A percentile compares a stretch with the other conserved stretches of the same genome.
These are phyloP conservation scores for Gaeumannomyces tritici DNA, from an alignment of 2,329 filamentous ascomycete genomes.

Conservation along the genomic window DNA sequence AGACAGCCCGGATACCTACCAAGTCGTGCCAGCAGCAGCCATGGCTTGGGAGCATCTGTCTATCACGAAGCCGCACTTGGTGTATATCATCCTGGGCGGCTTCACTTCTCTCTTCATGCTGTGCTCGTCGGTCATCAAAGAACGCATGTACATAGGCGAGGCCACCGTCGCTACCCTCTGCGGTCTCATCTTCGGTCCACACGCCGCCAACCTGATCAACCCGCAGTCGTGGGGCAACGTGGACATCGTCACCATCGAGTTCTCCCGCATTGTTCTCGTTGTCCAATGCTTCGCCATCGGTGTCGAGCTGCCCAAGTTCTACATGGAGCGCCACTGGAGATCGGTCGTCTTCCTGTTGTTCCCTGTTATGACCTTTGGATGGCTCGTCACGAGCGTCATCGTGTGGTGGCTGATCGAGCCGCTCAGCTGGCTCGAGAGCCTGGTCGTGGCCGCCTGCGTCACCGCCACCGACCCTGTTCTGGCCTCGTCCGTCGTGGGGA, in stretches of 20 bases:
- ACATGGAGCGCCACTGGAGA: constrained; percentile 97
- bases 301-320: constrained; percentile 82
- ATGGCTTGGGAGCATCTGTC: constrained; percentile 77
- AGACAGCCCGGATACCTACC: background rate
- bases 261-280: constrained; percentile 80
- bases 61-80: constrained; percentile 92
- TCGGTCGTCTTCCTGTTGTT: constrained; percentile 82
- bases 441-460: constrained; percentile 83
- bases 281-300: constrained; percentile 90
- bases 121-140: constrained; percentile 95
- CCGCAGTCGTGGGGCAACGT: constrained; percentile 69
- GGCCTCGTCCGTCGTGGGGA: constrained; percentile 94
- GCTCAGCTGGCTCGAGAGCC: constrained; percentile 80
- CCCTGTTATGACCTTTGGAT: constrained; percentile 96
- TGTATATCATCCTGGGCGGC: constrained; percentile 95
- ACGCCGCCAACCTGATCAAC: constrained; percentile 73
- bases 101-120: constrained; percentile 99
- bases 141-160: constrained; percentile 96
- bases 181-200: constrained; percentile 81
- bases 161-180: constrained; percentile 86
- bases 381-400: constrained; percentile 85
- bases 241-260: constrained; percentile 81
- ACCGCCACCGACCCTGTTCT: constrained; percentile 95
- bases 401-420: constrained; percentile 82
- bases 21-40: constrained; percentile 8